Base-by-base conservation (phyloP, 1,284 basidiomycete genomes). In the Apiotrichum veenhuisii region DNA sequence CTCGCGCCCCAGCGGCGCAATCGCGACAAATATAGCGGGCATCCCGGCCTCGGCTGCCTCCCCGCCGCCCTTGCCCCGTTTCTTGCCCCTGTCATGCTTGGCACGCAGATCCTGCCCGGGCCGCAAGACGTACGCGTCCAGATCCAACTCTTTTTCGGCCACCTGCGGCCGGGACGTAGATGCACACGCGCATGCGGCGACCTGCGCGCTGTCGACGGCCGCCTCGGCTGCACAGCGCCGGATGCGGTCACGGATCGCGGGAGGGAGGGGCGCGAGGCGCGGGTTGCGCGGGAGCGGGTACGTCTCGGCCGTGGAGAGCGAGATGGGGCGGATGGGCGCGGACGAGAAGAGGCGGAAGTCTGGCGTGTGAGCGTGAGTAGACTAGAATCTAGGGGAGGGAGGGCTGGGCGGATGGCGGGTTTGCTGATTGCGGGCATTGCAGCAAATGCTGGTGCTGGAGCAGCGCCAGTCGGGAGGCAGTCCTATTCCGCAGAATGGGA, bases 281-380 rank as follows among this genome's bases (percentile, higher is more conserved):
- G 60, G 60, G 48, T 58, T 58, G 8, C 33, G 14, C 5, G 61
- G 41, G 20, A 65, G 22, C 14, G 54, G 44, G 52, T 69, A 72
- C 12, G 50, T 51, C 38, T 70, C 72, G 2, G 18, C 40, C 3
- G 55, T 44, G 14, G 47, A 49, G 9, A 64, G 53, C 15, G 55
- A 55, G n/a, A 70, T 50, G n/a, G 60, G 50, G 30, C 48, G 36
- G 8, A 68, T 48, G 5, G 64, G 55, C 15, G 68, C 50, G 5
- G 64, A 56, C 15, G 68, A 66, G 61, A 69, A 74, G 22, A 74
- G 62, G 25, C 63, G 55, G 48, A 74, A 74, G 0, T 52, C 68
- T 69, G 54, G 22, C 12, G 37, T 40, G 26, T 41, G 36, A 15
- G 26, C n/a, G n/a, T n/a, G n/a, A n/a, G n/a, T n/a, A n/a, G n/a